Evolutionary conservation across 225 moss, liverwort and hornwort species (phyloP), one percentile per base, ranked within the genome.

Genomic region (Pseudoscleropodium purum): DNA sequence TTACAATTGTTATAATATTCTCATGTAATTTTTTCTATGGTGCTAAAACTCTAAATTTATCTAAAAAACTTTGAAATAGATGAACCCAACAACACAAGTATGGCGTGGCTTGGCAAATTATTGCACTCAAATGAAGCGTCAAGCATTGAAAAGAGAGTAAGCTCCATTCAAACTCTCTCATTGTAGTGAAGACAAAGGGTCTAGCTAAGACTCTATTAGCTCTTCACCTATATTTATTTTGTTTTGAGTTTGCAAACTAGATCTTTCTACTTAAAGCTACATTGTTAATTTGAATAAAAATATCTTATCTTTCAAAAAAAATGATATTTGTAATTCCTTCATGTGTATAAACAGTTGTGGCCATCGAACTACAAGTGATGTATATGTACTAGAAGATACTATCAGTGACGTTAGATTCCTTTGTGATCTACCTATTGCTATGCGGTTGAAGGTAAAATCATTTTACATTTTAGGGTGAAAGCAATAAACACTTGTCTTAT

Each of bases 81-180:
- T 66, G 31, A 77, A 62, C 1, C 81, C 86, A 37, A 88, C n/a
- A 8, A 20, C 33, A 11, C 49, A 79, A 30, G 95, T 91, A 75
- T 97, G 96, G 96, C 89, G 94, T 7, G 95, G 96, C 18, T 84
- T 97, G 49, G 95, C 96, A 88, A 93, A 96, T 90, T 95, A 97
- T 81, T 89, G 91, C 65, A 96, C 97, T 41, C 93, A 94, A 45
- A 95, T 91, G 89, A 93, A 93, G 68, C 91, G 96, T 78, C 89
- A 90, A 84, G 95, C 96, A 27, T 87, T 95, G n/a, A 85, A 91
- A 85, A 94, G 94, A 90, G 85, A 93, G 97, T 96, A 67, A 34
- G n/a, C 56, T 68, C 5, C 5, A 30, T 64, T 76, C 26, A 37
- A 84, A 39, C 7, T 13, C 11, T 20, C 1, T 79, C 17, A 34